A percentile compares a stretch with the other conserved stretches of the same genome.
Conservation (phyloP, 2,329 filamentous ascomycete species). For the Trichoderma afroharzianum region DNA sequence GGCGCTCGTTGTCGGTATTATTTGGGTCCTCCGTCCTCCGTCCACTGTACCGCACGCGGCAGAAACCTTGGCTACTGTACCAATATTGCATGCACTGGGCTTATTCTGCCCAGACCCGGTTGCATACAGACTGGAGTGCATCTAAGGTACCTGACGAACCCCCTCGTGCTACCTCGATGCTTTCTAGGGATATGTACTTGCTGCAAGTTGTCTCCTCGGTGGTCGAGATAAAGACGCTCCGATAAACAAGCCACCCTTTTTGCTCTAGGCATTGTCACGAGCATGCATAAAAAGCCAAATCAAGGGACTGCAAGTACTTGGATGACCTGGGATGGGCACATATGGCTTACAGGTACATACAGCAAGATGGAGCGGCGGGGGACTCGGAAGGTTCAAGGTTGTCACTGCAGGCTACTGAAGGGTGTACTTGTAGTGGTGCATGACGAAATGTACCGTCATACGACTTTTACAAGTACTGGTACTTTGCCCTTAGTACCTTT, state of each 20-base stretch:
- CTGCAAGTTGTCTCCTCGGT: neutral
- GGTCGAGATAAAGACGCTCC: neutral
- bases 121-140: constrained; percentile 11
- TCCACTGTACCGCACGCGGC: neutral
- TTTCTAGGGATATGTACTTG: neutral
- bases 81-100: neutral
- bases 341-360: neutral
- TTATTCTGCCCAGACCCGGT: constrained; percentile 2
- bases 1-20: neutral
- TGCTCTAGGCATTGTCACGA: neutral
- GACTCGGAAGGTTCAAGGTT: neutral
- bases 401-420: constrained; percentile 14
- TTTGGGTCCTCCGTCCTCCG: neutral
- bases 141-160: neutral
- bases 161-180: neutral
- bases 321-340: neutral
- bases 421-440: constrained; percentile 34
- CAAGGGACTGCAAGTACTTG: neutral
- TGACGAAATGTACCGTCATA: constrained; percentile 37
- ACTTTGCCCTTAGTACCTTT: constrained; percentile 30
- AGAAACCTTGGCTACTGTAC: neutral
- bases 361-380: constrained; percentile 11
- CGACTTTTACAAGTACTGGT: constrained; percentile 32
- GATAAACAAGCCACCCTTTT: neutral
- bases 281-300: neutral